Evolutionary conservation across 331 rosid genomes (phyloP), one percentile per base, ranked within the genome.

Genomic region (Prunus yedoensis): DNA sequence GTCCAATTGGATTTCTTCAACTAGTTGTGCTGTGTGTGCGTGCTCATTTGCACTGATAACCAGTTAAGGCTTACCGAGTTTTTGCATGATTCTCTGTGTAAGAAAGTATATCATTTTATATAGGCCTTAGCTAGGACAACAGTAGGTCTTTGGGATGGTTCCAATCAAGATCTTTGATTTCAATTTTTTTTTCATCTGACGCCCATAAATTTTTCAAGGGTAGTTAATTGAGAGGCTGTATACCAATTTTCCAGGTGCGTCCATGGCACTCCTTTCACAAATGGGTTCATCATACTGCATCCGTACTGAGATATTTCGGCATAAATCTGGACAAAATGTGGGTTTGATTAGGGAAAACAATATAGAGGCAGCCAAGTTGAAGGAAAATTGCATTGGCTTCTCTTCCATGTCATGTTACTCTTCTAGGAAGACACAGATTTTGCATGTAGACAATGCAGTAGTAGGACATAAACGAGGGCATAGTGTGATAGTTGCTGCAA

Each of bases 401-500:
- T 79, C 83, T 81, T 77, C 85, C 52, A 30, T 88, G n/a, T 78
- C 78, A 15, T 61, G 56, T 77, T 75, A 71, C 75, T 82, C 87
- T 67, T 73, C 78, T 25, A 81, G 76, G 79, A 72, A 79, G 62
- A 62, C 72, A 62, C 81, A 86, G 6, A 82, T 63, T 35, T 49
- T 80, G 56, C 89, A 66, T 25, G 70, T 74, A 61, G 83, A 80
- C 67, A 66, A 71, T 43, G 78, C 59, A 4, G 66, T 82, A 43
- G 63, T 15, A 66, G 80, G 78, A 65, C 12, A 74, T 71, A 84
- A 76, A 82, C 83, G 88, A 27, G 67, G 85, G 28, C 74, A 79
- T 43, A 57, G 71, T 65, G 75, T 79, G 82, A 80, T 91, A 81
- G 97, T 95, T 61, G 88, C 93, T 67, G 97, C 99, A 2, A 85